These are phyloP conservation scores for Puccinia horiana DNA, from an alignment of 1,284 basidiomycete genomes.

Conservation along the genomic window DNA sequence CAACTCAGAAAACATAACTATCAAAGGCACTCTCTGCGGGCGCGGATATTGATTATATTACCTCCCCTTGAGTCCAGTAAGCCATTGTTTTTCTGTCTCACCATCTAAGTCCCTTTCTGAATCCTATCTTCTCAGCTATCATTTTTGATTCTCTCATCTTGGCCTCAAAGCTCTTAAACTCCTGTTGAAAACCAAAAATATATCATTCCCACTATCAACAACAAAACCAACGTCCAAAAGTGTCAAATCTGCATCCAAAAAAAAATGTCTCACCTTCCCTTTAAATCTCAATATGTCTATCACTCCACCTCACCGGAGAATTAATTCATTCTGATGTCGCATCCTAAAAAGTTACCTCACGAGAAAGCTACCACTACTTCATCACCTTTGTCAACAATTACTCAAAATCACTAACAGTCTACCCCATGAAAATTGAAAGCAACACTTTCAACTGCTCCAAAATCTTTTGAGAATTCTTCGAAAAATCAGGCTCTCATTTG, in stretches of 20 bases:
- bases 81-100: no score
- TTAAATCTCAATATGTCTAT: neutral
- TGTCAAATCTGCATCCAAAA: neutral
- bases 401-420: neutral
- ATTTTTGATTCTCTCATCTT: no score
- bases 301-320: neutral
- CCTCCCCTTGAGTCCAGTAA: no score
- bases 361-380: neutral
- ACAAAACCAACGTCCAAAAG: neutral
- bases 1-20: neutral
- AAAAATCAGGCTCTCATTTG: slow-evolving; percentile 52
- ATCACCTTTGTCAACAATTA: neutral
- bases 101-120: no score
- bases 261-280: neutral
- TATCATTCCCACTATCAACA: neutral
- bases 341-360: neutral
- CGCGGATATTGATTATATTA: neutral
- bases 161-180: no score
- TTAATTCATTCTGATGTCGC: slow-evolving; percentile 24
- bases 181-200: no score
- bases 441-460: slow-evolving; percentile 54
- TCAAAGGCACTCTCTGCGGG: neutral
- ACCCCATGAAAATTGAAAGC: slow-evolving; percentile 12
- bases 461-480: slow-evolving; percentile 55
- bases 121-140: no score